Base-by-base conservation (phyloP, 768 basidiomycete species). In the Tulasnella sp. region DNA sequence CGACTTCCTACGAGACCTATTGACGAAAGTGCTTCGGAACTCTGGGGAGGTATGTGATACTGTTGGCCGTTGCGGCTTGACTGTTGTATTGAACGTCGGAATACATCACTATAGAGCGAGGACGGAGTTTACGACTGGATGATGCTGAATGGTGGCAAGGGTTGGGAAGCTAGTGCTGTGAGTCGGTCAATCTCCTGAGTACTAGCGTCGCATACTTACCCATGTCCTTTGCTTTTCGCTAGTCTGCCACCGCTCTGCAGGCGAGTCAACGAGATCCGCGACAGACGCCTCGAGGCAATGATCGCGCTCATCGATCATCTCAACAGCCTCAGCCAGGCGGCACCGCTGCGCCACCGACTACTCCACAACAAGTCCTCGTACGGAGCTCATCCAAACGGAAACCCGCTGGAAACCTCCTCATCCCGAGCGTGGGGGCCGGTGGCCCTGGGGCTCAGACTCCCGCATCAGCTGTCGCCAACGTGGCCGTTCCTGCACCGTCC, bases 61-160 rank as follows among this genome's bases (percentile, higher is more conserved):
- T 38, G 5, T 38, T 38, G 5, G 34, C 34, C 15, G 34, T 38
- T 48, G 25, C 45, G 5, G n/a, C 45, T 27, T 7, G n/a, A 27
- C 19, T 7, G 8, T 48, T 48, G 45, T 27, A 5, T 48, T 27
- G 5, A n/a, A n/a, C n/a, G n/a, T n/a, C n/a, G 10, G 41, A 43
- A 43, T 43, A 10, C 10, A 10, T 48, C 19, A 5, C 19, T 21
- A 5, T 10, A 48, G 45, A 27, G 83, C 25, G 96, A 99, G 63
- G 96, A 98, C 73, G 86, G 86, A 19, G 78, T 92, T 30, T 98
- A 88, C 71, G 96, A 99, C 70, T 99, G 96, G 96, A 96, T 94
- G 74, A 64, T 85, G 61, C 73, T 97, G 53, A 92, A 98, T 67
- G 83, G 83, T 65, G 93, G 92, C 49, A 87, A 87, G 73, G 94